A percentile compares a stretch with the other conserved stretches of the same genome.
phyloP scores from a whole-genome alignment of 1,139 yeast genomes.

The Nematodospora anomalae region DNA sequence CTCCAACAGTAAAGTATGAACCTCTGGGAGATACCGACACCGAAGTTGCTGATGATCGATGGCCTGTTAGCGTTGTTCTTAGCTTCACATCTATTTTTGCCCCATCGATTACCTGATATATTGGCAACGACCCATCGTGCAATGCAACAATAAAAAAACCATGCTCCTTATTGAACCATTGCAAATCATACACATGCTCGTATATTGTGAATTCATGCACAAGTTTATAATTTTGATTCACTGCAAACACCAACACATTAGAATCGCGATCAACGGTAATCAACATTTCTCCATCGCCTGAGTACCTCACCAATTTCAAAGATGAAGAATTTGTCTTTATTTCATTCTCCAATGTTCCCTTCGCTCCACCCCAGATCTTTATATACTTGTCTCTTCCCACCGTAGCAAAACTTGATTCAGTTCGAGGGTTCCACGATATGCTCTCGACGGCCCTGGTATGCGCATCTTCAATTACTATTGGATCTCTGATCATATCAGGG shows the following conservation, averaged over 20 bases:
- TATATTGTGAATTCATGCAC: slow-evolving; percentile 24
- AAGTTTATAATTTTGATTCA: slow-evolving; percentile 25
- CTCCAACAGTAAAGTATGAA: slow-evolving; percentile 53
- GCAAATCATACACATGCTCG: slow-evolving; percentile 38
- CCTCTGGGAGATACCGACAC: slow-evolving; percentile 62
- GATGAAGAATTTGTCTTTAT: slow-evolving; percentile 19
- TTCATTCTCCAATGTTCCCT: slow-evolving; percentile 38
- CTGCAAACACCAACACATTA: slow-evolving; percentile 28
- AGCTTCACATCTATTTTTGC: slow-evolving; percentile 18
- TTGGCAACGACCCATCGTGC: slow-evolving; percentile 34
- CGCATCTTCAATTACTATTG: slow-evolving; percentile 42
- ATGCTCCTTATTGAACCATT: slow-evolving; percentile 37
- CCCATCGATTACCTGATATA: slow-evolving; percentile 22
- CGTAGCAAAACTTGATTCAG: slow-evolving; percentile 54
- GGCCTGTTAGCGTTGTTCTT: slow-evolving; percentile 41
- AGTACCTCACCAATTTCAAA: slow-evolving; percentile 43
- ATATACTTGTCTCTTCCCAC: slow-evolving; percentile 57
- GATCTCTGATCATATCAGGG: slow-evolving; percentile 30
- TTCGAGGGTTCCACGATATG: slow-evolving; percentile 61
- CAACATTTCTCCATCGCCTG: slow-evolving; percentile 54
- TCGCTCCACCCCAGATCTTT: slow-evolving; percentile 55
- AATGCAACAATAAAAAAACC: slow-evolving; percentile 38
- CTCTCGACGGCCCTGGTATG: slow-evolving; percentile 50
- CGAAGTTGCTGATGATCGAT: slow-evolving; percentile 54
- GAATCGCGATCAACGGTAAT: slow-evolving; percentile 47